Conservation (phyloP, 2,329 filamentous ascomycete genomes). For the Xylariaceae sp. region DNA sequence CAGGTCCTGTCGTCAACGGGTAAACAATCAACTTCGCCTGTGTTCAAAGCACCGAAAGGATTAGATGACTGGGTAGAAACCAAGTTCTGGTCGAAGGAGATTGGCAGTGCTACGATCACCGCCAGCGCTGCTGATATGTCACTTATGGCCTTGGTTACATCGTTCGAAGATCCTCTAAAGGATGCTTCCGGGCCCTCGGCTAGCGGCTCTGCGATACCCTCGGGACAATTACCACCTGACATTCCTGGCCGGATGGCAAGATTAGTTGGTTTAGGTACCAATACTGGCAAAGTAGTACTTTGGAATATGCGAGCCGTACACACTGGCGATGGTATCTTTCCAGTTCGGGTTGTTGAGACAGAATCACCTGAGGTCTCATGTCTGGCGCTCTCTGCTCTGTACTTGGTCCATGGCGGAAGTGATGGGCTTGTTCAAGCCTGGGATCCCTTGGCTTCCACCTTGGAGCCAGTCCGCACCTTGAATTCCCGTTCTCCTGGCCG, state of each 20-base stretch:
- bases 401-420: constrained; percentile 87
- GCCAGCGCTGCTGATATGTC: constrained; percentile 71
- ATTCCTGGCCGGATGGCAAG: constrained; percentile 82
- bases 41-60: constrained; percentile 26
- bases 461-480: constrained; percentile 76
- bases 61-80: constrained; percentile 65
- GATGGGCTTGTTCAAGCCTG: constrained; percentile 94
- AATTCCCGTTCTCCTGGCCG: constrained; percentile 80
- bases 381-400: constrained; percentile 77
- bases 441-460: constrained; percentile 84
- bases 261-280: constrained; percentile 76
- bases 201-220: constrained; percentile 48
- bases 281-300: constrained; percentile 67
- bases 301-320: constrained; percentile 78
- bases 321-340: constrained; percentile 56
- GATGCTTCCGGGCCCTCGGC: constrained; percentile 45
- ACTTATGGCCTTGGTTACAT: constrained; percentile 63
- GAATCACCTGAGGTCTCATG: constrained; percentile 85
- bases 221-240: constrained; percentile 46
- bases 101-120: constrained; percentile 60
- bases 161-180: constrained; percentile 73
- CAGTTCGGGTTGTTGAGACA: constrained; percentile 79
- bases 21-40: constrained; percentile 22
- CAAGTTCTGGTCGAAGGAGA: constrained; percentile 56
- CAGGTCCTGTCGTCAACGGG: constrained; percentile 25